Base-by-base conservation (phyloP, 78 protist species). In the Dictyostelium intermedium region DNA sequence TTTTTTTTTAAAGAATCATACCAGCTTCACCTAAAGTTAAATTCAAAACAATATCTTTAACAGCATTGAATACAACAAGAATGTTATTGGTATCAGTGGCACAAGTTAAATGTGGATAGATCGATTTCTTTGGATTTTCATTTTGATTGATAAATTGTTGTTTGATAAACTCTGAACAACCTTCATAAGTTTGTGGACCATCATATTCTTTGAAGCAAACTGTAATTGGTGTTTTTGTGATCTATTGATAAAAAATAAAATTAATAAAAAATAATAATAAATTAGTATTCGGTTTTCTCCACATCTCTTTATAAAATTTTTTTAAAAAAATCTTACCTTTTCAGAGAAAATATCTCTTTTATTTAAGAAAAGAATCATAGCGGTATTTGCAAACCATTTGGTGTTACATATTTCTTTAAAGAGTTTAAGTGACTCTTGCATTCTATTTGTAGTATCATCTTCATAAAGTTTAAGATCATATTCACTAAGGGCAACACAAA, bases 291-390 rank as follows among this genome's bases (percentile, higher is more conserved):
- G n/a, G 18, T n/a, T 61, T 23, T 4, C 18, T 8, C n/a, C n/a
- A n/a, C n/a, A n/a, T n/a, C n/a, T n/a, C n/a, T n/a, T n/a, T n/a
- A n/a, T n/a, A n/a, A n/a, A n/a, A n/a, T 32, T 32, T 92, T 82
- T 25, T 11, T 18, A 56, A 56, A 56, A 56, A 56, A 56, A 18
- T 25, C 30, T 27, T 66, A 66, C 77, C 77, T 97, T 96, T 80
- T 96, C 95, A 78, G 69, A 78, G 37, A 96, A 97, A 27, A 97
- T 86, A 84, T 97, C 98, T 47, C 66, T 45, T 92, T 97, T 97
- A 96, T 97, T 97, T 34, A 96, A 81, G 93, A 98, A 98, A 70
- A 98, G 97, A 27, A 98, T 98, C 94, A 98, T 97, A 34, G 97
- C 81, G 2, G 99, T 98, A 27, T 97, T 53, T 34, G 45, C 13